Evolutionary conservation across 1,139 yeast genomes (phyloP).

Genomic region (Meyerozyma carpophila): DNA sequence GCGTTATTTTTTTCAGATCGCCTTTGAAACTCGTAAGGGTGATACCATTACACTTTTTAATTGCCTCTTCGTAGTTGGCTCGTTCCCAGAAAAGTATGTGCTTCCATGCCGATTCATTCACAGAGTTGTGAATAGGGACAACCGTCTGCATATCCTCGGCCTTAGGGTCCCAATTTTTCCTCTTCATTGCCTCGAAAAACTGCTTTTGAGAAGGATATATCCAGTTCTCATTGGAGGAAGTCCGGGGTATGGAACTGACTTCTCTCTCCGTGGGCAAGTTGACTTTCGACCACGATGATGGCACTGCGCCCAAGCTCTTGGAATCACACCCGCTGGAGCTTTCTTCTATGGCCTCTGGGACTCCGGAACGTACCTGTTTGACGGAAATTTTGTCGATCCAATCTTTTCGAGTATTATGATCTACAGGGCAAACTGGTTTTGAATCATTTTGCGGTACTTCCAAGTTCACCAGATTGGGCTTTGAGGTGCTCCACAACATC

Average conservation of each 20-base stretch:
- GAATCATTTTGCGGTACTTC: slow-evolving; percentile 3
- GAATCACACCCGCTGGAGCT: slow-evolving; percentile 43
- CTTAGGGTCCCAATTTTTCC: slow-evolving; percentile 84
- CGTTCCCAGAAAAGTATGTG: slow-evolving; percentile 83
- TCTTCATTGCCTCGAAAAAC: slow-evolving; percentile 88
- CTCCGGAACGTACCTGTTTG: slow-evolving; percentile 15
- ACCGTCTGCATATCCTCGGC: slow-evolving; percentile 83
- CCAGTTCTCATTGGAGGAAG: slow-evolving; percentile 67
- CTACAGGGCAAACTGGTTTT: slow-evolving; percentile 23
- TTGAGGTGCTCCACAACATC: slow-evolving; percentile 3
- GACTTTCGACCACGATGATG: slow-evolving; percentile 19
- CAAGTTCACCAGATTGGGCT: slow-evolving; percentile 2
- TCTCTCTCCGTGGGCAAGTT: slow-evolving; percentile 64
- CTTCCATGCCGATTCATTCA: slow-evolving; percentile 89
- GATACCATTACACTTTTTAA: slow-evolving; percentile 69
- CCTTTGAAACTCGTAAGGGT: slow-evolving; percentile 85
- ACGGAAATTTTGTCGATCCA: slow-evolving; percentile 26
- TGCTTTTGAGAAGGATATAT: slow-evolving; percentile 94
- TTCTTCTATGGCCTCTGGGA: slow-evolving; percentile 35
- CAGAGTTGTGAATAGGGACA: slow-evolving; percentile 91
- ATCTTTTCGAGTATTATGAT: slow-evolving; percentile 15
- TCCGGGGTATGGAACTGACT: slow-evolving; percentile 79
- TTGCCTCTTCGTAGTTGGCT: slow-evolving; percentile 47
- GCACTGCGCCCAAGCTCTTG: slow-evolving; percentile 12
- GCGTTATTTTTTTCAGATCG: slow-evolving; percentile 77